Percentiles rank a stretch among this genome's conserved stretches.
These are phyloP conservation scores for Saccharomyces hybrid DNA, from an alignment of 1,139 yeast species.

Conservation along the genomic window DNA sequence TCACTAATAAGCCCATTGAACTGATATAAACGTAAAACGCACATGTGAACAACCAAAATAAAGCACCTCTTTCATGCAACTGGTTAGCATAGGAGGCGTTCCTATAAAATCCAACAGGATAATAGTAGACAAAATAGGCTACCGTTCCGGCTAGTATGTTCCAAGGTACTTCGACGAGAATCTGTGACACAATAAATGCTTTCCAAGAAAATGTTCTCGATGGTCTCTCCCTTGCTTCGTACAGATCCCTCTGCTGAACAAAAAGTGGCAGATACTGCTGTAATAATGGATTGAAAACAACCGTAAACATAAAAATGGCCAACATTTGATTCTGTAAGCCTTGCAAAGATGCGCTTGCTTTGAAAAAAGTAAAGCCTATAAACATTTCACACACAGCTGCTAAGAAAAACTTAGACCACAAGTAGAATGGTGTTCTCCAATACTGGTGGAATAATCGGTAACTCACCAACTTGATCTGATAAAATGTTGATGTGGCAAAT, in stretches of 20 bases:
- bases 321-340: slow-evolving; percentile 59
- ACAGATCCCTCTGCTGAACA: slow-evolving; percentile 61
- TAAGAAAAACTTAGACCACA: slow-evolving; percentile 47
- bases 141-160: slow-evolving; percentile 53
- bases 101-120: slow-evolving; percentile 62
- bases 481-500: slow-evolving; percentile 41
- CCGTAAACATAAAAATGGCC: slow-evolving; percentile 55
- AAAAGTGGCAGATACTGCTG: slow-evolving; percentile 68
- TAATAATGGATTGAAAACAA: slow-evolving; percentile 49
- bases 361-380: slow-evolving; percentile 68
- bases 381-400: slow-evolving; percentile 45
- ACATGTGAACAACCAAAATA: slow-evolving; percentile 49
- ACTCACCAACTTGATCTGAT: slow-evolving; percentile 49
- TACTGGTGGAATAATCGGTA: slow-evolving; percentile 47
- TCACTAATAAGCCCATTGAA: slow-evolving; percentile 53
- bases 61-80: slow-evolving; percentile 50
- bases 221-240: slow-evolving; percentile 80
- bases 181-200: slow-evolving; percentile 48
- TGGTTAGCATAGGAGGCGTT: slow-evolving; percentile 49
- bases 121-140: slow-evolving; percentile 66
- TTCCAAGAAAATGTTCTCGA: slow-evolving; percentile 54
- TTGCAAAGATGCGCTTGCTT: slow-evolving; percentile 50
- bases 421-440: slow-evolving; percentile 54
- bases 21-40: slow-evolving; percentile 51
- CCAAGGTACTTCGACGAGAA: slow-evolving; percentile 68